phyloP scores from a whole-genome alignment of 306 rosid species.

The Vigna angularis region DNA sequence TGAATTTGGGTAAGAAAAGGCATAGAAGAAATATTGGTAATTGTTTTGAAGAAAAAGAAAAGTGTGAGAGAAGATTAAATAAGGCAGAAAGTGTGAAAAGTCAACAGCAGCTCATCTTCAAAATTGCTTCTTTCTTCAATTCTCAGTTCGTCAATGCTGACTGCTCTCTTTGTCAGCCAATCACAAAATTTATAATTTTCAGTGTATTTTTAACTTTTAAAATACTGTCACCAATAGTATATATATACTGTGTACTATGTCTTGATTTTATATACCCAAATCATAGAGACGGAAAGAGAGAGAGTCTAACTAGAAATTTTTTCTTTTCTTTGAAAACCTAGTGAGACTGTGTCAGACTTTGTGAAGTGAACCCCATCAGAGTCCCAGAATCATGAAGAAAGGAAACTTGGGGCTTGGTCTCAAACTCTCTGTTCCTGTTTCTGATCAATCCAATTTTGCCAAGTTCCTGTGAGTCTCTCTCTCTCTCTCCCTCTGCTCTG shows the following conservation, averaged over 20 bases:
- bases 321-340: constrained; percentile 25
- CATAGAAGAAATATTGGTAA: neutral
- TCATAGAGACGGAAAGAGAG: neutral
- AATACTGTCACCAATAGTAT: neutral
- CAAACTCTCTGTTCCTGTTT: constrained; percentile 77
- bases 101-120: constrained; percentile 47
- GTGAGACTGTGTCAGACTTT: constrained; percentile 15
- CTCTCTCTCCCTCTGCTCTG: neutral
- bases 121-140: constrained; percentile 14
- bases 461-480: constrained; percentile 71
- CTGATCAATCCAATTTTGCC: constrained; percentile 69
- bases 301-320: neutral
- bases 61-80: neutral
- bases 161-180: constrained; percentile 54
- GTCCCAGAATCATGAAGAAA: constrained; percentile 62
- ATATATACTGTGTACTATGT: neutral
- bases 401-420: constrained; percentile 68
- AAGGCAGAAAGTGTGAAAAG: constrained; percentile 39
- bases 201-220: neutral
- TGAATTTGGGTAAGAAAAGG: too few species aligned
- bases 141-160: constrained; percentile 45
- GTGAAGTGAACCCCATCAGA: constrained; percentile 28
- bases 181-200: constrained; percentile 35
- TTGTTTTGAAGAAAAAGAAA: neutral
- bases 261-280: constrained; percentile 1